Percentiles rank a stretch among this genome's conserved stretches.
Evolutionary conservation across 805 yeast genomes (phyloP).

Genomic region (Saccharomycopsis sp.): DNA sequence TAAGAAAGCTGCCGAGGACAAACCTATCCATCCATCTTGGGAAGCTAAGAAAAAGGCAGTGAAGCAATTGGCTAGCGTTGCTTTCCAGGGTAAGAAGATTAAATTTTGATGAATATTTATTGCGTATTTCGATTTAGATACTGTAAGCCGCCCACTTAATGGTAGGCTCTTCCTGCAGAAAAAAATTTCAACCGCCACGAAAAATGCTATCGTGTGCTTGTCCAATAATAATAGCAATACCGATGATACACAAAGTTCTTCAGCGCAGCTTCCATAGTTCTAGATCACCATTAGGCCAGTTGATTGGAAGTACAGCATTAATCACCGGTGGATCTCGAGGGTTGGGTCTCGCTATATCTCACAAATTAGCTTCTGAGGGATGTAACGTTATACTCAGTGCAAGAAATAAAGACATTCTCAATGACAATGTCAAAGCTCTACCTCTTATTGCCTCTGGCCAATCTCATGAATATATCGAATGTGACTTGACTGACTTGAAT

Average conservation of each 20-base stretch:
- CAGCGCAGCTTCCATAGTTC: no score
- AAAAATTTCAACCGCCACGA: no score
- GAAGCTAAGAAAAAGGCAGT: constrained; percentile 75
- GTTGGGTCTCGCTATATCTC: constrained; percentile 53
- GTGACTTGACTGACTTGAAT: constrained; percentile 29
- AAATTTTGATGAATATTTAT: constrained; percentile 44
- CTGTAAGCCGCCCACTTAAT: no score
- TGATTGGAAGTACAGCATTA: constrained; percentile 35
- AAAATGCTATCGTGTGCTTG: no score
- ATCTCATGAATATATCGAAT: constrained; percentile 29
- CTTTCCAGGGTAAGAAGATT: constrained; percentile 81
- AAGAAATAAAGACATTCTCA: constrained; percentile 35
- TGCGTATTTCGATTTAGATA: no score
- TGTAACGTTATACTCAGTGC: constrained; percentile 46
- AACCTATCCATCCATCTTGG: constrained; percentile 88
- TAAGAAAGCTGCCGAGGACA: constrained; percentile 1
- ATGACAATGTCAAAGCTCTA: constrained; percentile 22
- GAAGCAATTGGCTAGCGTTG: constrained; percentile 53
- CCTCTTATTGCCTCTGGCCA: constrained; percentile 18
- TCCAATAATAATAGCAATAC: no score
- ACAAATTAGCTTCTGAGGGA: constrained; percentile 43
- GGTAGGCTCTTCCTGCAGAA: no score
- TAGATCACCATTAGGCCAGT: not conserved
- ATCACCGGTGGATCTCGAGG: constrained; percentile 71
- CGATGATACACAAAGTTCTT: no score